A percentile compares a stretch with the other conserved stretches of the same genome.
These are phyloP conservation scores for Tolypocladium ovalisporum DNA, from an alignment of 2,329 filamentous ascomycete genomes.

Conservation along the genomic window DNA sequence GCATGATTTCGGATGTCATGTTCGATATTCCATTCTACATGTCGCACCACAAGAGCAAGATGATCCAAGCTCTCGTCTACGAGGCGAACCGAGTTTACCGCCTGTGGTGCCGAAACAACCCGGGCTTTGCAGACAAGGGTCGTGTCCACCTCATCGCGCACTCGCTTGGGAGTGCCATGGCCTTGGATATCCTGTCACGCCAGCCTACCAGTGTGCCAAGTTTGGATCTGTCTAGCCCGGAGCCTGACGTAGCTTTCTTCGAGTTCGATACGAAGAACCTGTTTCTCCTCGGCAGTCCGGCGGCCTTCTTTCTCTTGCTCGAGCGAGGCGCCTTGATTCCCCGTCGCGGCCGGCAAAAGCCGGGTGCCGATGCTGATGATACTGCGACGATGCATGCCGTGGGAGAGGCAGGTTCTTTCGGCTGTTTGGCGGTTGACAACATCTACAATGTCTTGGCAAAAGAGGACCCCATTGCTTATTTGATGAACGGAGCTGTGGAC, in stretches of 20 bases:
- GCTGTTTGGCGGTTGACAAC: conserved; percentile 89
- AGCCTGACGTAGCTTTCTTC: conserved; percentile 50
- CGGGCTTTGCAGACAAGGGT: conserved; percentile 68
- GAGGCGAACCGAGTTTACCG: conserved; percentile 96
- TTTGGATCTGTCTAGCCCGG: conserved; percentile 28
- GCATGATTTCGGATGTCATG: conserved; percentile 95
- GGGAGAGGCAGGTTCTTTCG: conserved; percentile 72
- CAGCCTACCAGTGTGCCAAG: conserved; percentile 65
- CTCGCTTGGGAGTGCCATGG: conserved; percentile 90
- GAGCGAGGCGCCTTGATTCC: conserved; percentile 65
- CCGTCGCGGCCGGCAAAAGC: conserved; percentile 63
- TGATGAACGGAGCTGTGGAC: conserved; percentile 85
- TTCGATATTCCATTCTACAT: conserved; percentile 97
- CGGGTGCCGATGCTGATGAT: conserved; percentile 58
- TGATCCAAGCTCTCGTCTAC: conserved; percentile 77
- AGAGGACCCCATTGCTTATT: conserved; percentile 73
- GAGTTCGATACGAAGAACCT: conserved; percentile 88
- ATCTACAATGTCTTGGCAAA: conserved; percentile 81
- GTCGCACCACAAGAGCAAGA: conserved; percentile 89
- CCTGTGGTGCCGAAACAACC: conserved; percentile 90
- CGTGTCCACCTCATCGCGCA: conserved; percentile 89
- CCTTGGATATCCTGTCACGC: conserved; percentile 77
- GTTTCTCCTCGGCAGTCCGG: conserved; percentile 83
- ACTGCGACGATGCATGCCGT: conserved; percentile 47
- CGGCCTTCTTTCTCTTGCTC: conserved; percentile 83